Evolutionary conservation across 371 early-diverging fungal genomes (phyloP).

Genomic region (Dinochytrium kinnereticum): DNA sequence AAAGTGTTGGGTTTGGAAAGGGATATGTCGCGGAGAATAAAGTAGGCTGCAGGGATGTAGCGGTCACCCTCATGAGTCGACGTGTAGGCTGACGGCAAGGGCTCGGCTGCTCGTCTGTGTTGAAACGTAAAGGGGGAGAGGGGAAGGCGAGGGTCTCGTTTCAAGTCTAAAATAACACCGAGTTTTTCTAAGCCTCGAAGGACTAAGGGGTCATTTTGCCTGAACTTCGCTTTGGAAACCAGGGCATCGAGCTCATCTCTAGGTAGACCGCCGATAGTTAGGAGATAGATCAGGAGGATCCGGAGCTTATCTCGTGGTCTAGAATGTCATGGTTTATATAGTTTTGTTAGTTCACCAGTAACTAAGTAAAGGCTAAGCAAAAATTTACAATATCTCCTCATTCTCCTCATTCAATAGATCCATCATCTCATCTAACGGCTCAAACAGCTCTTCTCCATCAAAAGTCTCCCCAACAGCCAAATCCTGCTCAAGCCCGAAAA

Average conservation of each 20-base stretch:
- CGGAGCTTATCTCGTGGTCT: constrained; percentile 2
- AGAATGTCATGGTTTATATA: background rate
- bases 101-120: background rate
- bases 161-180: background rate
- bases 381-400: background rate
- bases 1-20: background rate
- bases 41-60: background rate
- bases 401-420: background rate
- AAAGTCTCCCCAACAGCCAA: background rate
- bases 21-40: background rate
- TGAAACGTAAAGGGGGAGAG: constrained; percentile 4
- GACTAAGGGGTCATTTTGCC: background rate
- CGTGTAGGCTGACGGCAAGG: background rate
- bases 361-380: background rate
- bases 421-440: constrained; percentile 3
- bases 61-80: constrained; percentile 1
- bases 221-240: background rate
- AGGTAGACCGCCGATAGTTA: background rate
- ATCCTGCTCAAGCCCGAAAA: constrained; percentile 11
- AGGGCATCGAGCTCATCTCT: background rate
- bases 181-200: background rate
- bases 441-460: constrained; percentile 4
- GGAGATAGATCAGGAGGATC: background rate
- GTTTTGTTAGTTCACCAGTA: background rate
- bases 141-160: background rate